These are phyloP conservation scores for Silybum marianum DNA, from an alignment of 129 eudicot species.

Conservation along the genomic window DNA sequence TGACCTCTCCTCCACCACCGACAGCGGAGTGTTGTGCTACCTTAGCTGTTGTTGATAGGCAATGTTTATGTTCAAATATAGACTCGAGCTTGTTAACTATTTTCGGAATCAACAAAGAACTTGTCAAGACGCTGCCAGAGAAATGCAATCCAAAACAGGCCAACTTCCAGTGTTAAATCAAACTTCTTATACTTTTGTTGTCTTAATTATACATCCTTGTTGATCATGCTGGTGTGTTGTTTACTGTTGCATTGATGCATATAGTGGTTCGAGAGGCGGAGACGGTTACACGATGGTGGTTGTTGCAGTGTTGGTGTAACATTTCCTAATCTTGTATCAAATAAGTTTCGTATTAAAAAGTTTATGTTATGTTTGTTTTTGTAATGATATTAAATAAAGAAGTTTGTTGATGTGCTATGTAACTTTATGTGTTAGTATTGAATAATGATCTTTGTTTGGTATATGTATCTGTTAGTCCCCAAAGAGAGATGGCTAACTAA, in stretches of 20 bases:
- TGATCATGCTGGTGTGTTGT: constrained; percentile 1
- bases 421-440: no score
- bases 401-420: not conserved
- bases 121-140: constrained; percentile 37
- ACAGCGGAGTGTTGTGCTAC: constrained; percentile 41
- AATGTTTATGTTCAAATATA: constrained; percentile 50
- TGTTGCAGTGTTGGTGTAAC: constrained; percentile 1
- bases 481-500: no score
- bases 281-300: not conserved
- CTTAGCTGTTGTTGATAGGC: constrained; percentile 36
- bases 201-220: constrained; percentile 9
- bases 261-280: no score
- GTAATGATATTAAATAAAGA: not conserved
- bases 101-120: constrained; percentile 37
- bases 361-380: not conserved
- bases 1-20: constrained; percentile 35
- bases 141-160: constrained; percentile 42
- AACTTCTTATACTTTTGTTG: not conserved
- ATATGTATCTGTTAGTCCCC: no score
- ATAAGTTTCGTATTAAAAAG: constrained; percentile 17
- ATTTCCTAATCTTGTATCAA: constrained; percentile 13
- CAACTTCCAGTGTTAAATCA: constrained; percentile 30
- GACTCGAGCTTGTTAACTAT: constrained; percentile 29
- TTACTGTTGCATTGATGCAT: constrained; percentile 14
- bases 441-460: no score